Evolutionary conservation across 2,329 filamentous ascomycete genomes (phyloP).

Genomic region (Pestalotiopsis fici): DNA sequence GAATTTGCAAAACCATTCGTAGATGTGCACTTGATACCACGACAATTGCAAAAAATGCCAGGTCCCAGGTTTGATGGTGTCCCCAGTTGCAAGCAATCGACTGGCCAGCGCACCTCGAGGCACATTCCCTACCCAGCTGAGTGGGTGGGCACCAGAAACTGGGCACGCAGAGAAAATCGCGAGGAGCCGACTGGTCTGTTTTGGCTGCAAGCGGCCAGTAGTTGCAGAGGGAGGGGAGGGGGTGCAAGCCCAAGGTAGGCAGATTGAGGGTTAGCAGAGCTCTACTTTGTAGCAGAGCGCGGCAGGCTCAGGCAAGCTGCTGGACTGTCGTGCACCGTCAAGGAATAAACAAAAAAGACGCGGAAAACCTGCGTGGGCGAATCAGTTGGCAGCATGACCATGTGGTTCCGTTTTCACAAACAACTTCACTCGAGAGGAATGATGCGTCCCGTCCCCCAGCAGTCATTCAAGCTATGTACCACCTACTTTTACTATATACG

Average conservation of each 20-base stretch:
- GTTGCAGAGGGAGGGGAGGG: background rate
- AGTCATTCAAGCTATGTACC: background rate
- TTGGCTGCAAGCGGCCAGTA: conserved; percentile 4
- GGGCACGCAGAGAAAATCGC: background rate
- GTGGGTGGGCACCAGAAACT: background rate
- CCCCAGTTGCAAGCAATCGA: conserved; percentile 2
- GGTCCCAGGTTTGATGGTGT: conserved; percentile 6
- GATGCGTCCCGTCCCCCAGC: background rate
- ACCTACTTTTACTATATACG: too few species aligned
- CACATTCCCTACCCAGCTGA: conserved; percentile 9
- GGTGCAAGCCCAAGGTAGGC: background rate
- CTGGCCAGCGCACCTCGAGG: background rate
- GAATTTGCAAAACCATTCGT: background rate
- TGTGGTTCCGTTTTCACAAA: background rate
- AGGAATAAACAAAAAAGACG: conserved; percentile 8
- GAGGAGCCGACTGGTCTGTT: background rate
- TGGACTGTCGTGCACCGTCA: conserved; percentile 7
- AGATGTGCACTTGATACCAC: background rate
- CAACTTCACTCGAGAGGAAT: background rate
- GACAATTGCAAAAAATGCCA: background rate
- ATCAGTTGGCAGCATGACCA: background rate
- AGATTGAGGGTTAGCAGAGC: conserved; percentile 1
- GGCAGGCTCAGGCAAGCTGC: background rate
- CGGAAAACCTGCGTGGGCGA: background rate
- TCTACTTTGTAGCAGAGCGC: too few species aligned